Conservation (phyloP, 148 eudicot species). For the Amaranthus palmeri region DNA sequence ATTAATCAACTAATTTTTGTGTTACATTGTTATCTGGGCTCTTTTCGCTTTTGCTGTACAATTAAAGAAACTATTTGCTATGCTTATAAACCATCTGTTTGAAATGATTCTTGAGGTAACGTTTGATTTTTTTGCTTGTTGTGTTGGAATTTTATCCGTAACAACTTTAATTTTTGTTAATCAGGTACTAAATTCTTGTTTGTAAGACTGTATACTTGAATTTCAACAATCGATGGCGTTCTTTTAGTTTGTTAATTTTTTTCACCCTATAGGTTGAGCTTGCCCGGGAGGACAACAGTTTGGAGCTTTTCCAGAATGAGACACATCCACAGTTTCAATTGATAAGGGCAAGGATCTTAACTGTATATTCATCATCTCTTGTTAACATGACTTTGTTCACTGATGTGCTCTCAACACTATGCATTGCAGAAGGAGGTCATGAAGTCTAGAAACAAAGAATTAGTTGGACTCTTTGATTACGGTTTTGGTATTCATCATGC, state of each 20-base stretch:
- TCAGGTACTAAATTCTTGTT: neutral
- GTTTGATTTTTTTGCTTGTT: neutral
- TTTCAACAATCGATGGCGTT: constrained; percentile 9
- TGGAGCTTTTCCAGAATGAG: constrained; percentile 70
- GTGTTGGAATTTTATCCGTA: too few relatives aligned
- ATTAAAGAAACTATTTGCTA: too few relatives aligned
- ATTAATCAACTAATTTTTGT: neutral
- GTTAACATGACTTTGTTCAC: constrained; percentile 4
- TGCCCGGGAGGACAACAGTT: constrained; percentile 52
- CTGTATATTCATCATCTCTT: constrained; percentile 2
- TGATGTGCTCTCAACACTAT: constrained; percentile 21
- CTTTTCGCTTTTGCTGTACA: neutral
- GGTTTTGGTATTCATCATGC: constrained; percentile 99
- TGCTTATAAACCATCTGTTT: too few relatives aligned
- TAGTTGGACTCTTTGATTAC: constrained; percentile 81
- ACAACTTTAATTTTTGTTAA: too few relatives aligned
- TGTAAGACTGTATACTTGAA: neutral
- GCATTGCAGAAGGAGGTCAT: constrained; percentile 68
- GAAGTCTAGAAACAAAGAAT: constrained; percentile 88
- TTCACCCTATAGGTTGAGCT: constrained; percentile 58
- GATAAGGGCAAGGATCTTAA: constrained; percentile 52
- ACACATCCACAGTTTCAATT: constrained; percentile 76
- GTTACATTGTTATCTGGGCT: neutral
- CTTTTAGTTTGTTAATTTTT: constrained; percentile 14
- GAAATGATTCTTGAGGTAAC: too few relatives aligned